Evolutionary conservation across 192 early-diverging fungal species (phyloP), one percentile per base, ranked within the genome.

Genomic region (Coemansia sp.): DNA sequence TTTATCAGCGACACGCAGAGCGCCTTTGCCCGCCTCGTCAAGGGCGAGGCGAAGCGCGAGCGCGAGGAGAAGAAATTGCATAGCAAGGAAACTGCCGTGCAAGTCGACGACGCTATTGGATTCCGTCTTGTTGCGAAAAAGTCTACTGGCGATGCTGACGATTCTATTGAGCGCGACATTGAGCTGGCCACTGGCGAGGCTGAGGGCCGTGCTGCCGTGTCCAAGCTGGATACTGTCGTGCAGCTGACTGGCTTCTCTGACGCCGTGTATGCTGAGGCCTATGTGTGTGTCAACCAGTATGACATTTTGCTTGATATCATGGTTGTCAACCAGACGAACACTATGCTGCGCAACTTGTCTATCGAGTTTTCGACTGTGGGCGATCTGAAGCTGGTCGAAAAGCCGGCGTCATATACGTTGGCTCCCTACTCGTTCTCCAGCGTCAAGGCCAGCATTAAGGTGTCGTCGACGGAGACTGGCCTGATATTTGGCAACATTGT

Each of bases 401-500:
- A 93, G 46, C 97, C 97, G 38, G 82, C 89, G 27, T 87, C 94
- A 39, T 91, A 97, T 78, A 99, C 88, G 57, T 79, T 95, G 13
- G 94, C 89, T 22, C 95, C 97, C 24, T 96, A 92, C 74, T 92
- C 93, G 34, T 98, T 98, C 92, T 93, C 94, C 62, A 91, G 88
- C 46, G 87, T 98, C 80, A 97, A 98, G 85, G 97, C 97, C 22
- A 94, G 94, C 85, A 96, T 99, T 83, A 99, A 99, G 89, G 93
- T 97, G 16, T 98, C 96, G 9, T 98, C 96, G 33, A 99, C 97
- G 1, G 97, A 99, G 78, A 97, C 95, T 9, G 96, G 97, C 43
- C 92, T 97, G 11, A 98, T 99, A 70, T 98, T 98, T 85, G 95
- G 96, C 66, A 99, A 95, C 84, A 96, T 99, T 81, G 95, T 97